Evolutionary conservation across 257 asterid genomes (phyloP), one percentile per base, ranked within the genome.

Genomic region (Linaria vulgaris): DNA sequence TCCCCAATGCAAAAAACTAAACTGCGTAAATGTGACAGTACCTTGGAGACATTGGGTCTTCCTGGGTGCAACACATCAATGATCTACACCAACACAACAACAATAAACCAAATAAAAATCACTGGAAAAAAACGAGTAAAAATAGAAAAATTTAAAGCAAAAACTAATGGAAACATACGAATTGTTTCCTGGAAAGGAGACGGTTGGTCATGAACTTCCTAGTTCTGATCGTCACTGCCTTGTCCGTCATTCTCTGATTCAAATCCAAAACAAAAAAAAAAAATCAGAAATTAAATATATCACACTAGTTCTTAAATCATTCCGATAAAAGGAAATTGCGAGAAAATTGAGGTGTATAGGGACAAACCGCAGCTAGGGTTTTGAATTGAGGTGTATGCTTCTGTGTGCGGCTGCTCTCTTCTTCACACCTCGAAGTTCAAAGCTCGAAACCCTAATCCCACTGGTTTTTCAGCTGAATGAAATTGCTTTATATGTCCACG

Each of bases 41-140:
- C 97, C 97, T 91, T 91, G 30, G 96, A 85, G 47, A 91, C 94
- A 75, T 91, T 91, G 3, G 97, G 73, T 69, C 96, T 75, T 66
- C 97, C 96, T 21, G 97, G 97, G 47, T 91, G 97, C 78, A 91
- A 71, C 44, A 91, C 95, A 67, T 91, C 97, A 64, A 91, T 85
- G 60, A 91, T 66, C 95, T 90, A 63, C 45, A 45, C 45, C 41
- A 31, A 58, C 16, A 71, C 47, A 22, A 30, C 34, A 52, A 39
- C 6, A 41, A 20, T 3, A 15, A 47, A n/a, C 13, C 19, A 1
- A 61, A 45, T 1, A 47, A 64, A 1, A 65, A 0, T 17, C 43
- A 12, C 51, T n/a, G n/a, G n/a, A 11, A 5, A 9, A 25, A 31
- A 48, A 2, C 3, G 6, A 44, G 12, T 8, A 12, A 22, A 14